Percentiles rank a stretch among this genome's conserved stretches.
Conservation (phyloP, 2,329 filamentous ascomycete species). For the Scedosporium dehoogii region DNA sequence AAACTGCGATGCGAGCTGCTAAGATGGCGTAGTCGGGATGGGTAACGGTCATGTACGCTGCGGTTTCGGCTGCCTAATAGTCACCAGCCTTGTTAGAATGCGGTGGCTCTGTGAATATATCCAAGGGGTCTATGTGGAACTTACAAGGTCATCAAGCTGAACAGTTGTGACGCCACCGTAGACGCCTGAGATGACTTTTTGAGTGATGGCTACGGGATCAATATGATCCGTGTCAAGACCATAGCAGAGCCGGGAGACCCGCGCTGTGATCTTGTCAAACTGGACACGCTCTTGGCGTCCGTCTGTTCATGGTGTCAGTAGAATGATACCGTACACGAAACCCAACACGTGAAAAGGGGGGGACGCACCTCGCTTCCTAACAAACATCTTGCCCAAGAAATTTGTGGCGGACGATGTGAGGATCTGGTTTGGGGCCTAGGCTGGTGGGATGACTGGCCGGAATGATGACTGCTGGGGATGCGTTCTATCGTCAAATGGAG, state of each 20-base stretch:
- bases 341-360: background rate
- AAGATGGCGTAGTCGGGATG: constrained; percentile 99
- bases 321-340: background rate
- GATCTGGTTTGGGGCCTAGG: background rate
- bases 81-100: constrained; percentile 5
- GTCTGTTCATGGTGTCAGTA: constrained; percentile 48
- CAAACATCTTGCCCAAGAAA: constrained; percentile 41
- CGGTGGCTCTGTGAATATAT: background rate
- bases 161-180: constrained; percentile 96
- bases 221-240: constrained; percentile 91
- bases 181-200: constrained; percentile 98
- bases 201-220: constrained; percentile 94
- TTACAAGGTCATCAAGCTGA: constrained; percentile 91
- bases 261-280: constrained; percentile 99
- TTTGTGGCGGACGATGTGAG: background rate
- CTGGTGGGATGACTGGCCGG: background rate
- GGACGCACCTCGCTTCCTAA: constrained; percentile 51
- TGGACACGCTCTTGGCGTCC: constrained; percentile 99
- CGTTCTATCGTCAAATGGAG: background rate
- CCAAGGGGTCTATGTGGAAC: constrained; percentile 21
- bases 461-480: background rate
- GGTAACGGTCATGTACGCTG: constrained; percentile 98
- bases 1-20: constrained; percentile 94
- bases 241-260: constrained; percentile 95
- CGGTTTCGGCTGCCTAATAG: constrained; percentile 84